Evolutionary conservation across 2,329 filamentous ascomycete species (phyloP), one percentile per base, ranked within the genome.

Genomic region (Penicillium sp.): DNA sequence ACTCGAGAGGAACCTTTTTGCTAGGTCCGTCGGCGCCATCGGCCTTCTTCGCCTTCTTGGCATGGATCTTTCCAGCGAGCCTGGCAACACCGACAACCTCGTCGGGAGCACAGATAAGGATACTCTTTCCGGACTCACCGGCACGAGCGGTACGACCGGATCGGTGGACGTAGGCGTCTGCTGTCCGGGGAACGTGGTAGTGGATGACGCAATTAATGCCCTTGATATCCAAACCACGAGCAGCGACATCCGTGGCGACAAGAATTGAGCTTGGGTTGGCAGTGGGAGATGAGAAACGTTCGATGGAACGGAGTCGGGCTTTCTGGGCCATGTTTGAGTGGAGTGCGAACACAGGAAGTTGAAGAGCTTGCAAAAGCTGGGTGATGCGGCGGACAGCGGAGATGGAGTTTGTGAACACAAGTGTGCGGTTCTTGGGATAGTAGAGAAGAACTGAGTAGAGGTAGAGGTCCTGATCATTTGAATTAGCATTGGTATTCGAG

Each of bases 261-360:
- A 97, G 84, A 45, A 97, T 89, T 1, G 87, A 84, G 67, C 74
- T 81, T 31, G 80, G 77, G 47, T 84, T 80, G 6, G 75, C 68
- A 0, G 77, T 73, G 0, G 86, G 79, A 3, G 84, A 84, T 1
- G 89, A 88, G 77, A 99, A 97, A 41, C 90, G 89, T 72, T 99
- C 94, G 2, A 99, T 84, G 1, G 91, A 93, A 39, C 93, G 87
- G n/a, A 97, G 82, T 44, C 94, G 91, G 3, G 94, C 93, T 75
- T 97, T 97, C 76, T 99, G 94, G 1, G 87, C 83, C 94, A 99
- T 97, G 63, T 92, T 89, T 0, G 92, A 97, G 75, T 99, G 94
- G 0, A 99, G 80, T 0, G 90, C 86, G 12, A 91, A 80, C 1
- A 88, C 89, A 2, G 88, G 86, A 9, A 97, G 81, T 61, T 88